Base-by-base conservation (phyloP, 257 asterid genomes). In the Solanum okadae region DNA sequence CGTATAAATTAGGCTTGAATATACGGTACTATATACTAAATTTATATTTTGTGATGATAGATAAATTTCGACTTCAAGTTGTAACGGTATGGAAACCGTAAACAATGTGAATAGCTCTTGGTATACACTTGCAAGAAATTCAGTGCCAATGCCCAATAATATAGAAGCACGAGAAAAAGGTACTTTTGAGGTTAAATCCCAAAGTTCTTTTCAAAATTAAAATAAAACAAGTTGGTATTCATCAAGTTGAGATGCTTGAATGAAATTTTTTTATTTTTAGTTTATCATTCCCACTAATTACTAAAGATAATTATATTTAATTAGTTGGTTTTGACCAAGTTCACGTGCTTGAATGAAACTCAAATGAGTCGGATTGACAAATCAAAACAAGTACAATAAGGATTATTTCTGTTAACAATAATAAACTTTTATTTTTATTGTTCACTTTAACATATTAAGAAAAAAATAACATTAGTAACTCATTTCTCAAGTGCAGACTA, bases 171-270 rank as follows among this genome's bases (percentile, higher is more conserved):
- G 88, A 92, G 93, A 89, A 88, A 70, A 35, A 67, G 61, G 90
- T 90, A 86, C 91, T 93, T 92, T 91, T 86, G 76, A 91, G 92
- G 93, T 85, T 63, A 75, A 89, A 92, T 91, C 92, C 84, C 52
- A 83, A 25, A 33, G 49, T 49, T 65, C 31, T 75, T 23, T 35
- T 25, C 87, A 33, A n/a, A 59, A 70, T 25, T 70, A 31, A 31
- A 71, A 71, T 76, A 13, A n/a, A 77, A 56, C n/a, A 56, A 56
- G n/a, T 18, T 46, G 59, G 20, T 46, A 4, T 46, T 46, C 20
- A 49, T 56, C 65, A 56, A 56, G 65, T 18, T 56, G 65, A 18
- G 10, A 8, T 56, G n/a, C 10, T 56, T 56, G 4, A 18, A 56
- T 6, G 10, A 56, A 6, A 0, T 2, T 52, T 52, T 52, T 16